Percentiles rank a stretch among this genome's conserved stretches.
These are phyloP conservation scores for Aureobasidium zeae DNA, from an alignment of 2,329 filamentous ascomycete genomes.

Conservation along the genomic window DNA sequence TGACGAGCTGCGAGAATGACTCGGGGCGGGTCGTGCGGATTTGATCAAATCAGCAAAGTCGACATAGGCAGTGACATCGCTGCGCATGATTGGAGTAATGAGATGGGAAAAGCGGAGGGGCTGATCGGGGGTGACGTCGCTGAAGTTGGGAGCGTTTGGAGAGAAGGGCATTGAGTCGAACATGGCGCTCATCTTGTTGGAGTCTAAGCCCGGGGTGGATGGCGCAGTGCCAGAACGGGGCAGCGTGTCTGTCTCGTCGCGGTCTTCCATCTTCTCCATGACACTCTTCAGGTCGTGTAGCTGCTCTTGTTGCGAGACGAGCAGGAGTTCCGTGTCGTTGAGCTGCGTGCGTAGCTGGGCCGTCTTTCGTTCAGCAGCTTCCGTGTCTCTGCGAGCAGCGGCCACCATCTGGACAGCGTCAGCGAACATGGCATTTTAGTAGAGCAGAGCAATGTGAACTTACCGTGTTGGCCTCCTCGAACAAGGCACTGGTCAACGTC, in stretches of 20 bases:
- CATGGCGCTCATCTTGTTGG: conserved; percentile 46
- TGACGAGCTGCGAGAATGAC: conserved; percentile 58
- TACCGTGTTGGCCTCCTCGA: conserved; percentile 90
- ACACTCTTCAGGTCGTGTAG: conserved; percentile 82
- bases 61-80: conserved; percentile 68
- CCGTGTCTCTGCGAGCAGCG: conserved; percentile 73
- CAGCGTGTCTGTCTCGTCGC: conserved; percentile 54
- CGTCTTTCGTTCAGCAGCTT: conserved; percentile 66
- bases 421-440: conserved; percentile 22
- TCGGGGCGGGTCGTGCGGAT: conserved; percentile 48
- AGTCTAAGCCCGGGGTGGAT: conserved; percentile 63
- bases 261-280: conserved; percentile 75
- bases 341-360: conserved; percentile 80
- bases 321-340: conserved; percentile 72
- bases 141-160: conserved; percentile 38
- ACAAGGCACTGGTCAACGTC: conserved; percentile 81
- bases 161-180: conserved; percentile 53
- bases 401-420: conserved; percentile 65
- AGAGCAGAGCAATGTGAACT: conserved; percentile 23
- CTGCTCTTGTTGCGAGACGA: conserved; percentile 88
- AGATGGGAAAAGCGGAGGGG: conserved; percentile 72
- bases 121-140: conserved; percentile 51
- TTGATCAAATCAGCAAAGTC: conserved; percentile 75
- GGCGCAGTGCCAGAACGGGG: conserved; percentile 57
- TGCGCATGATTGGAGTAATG: conserved; percentile 71